Evolutionary conservation across 2,329 filamentous ascomycete genomes (phyloP).

Genomic region (Fusarium graminum): DNA sequence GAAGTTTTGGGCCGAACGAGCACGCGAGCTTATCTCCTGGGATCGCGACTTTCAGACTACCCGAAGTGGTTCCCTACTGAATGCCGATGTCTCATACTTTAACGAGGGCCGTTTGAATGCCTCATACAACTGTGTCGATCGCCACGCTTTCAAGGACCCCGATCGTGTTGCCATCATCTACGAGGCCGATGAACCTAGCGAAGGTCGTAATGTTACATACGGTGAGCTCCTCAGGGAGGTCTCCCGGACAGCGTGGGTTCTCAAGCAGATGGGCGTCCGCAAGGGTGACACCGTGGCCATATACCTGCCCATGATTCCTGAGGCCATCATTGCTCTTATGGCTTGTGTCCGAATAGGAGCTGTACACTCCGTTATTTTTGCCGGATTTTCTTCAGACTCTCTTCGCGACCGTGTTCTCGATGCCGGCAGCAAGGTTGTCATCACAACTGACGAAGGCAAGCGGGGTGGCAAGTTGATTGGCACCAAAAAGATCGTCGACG

Average conservation of each 20-base stretch:
- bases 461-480: conserved; percentile 96
- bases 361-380: conserved; percentile 97
- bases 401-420: conserved; percentile 95
- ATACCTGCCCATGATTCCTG: conserved; percentile 98
- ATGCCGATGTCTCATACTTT: conserved; percentile 95
- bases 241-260: conserved; percentile 84
- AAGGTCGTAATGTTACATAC: conserved; percentile 93
- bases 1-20: conserved; percentile 89
- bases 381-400: conserved; percentile 96
- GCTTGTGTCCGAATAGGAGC: conserved; percentile 94
- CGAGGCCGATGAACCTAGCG: conserved; percentile 90
- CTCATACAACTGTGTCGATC: conserved; percentile 96
- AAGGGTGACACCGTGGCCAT: conserved; percentile 98
- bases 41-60: conserved; percentile 93
- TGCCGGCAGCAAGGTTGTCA: conserved; percentile 90
- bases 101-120: conserved; percentile 93
- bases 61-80: conserved; percentile 77
- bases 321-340: conserved; percentile 90
- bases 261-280: conserved; percentile 95
- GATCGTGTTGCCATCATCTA: conserved; percentile 97
- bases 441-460: conserved; percentile 97
- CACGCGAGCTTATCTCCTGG: conserved; percentile 91
- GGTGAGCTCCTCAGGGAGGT: conserved; percentile 93
- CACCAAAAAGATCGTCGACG: conserved; percentile 99
- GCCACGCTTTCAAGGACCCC: conserved; percentile 95